Conservation (phyloP, 495 filamentous ascomycete genomes). For the Daldinia loculata region DNA sequence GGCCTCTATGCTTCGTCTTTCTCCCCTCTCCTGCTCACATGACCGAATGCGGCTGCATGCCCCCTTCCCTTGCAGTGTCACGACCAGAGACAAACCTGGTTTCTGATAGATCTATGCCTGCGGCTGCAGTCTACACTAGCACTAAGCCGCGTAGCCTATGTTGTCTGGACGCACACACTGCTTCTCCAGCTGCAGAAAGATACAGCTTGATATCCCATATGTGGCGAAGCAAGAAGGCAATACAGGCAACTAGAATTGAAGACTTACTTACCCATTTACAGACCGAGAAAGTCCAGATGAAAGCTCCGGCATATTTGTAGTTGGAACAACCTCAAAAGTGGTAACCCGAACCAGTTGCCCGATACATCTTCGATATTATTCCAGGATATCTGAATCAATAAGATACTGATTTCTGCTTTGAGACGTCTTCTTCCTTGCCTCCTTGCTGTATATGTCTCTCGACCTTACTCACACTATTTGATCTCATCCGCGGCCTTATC, state of each 20-base stretch:
- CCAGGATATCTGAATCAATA: conserved; percentile 25
- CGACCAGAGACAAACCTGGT: conserved; percentile 44
- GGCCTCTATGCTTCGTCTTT: conserved; percentile 30
- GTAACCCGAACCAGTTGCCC: conserved; percentile 7
- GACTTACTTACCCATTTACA: conserved; percentile 35
- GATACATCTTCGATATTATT: conserved; percentile 32
- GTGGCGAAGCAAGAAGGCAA: conserved; percentile 10
- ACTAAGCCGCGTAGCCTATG: conserved; percentile 13
- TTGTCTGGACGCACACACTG: conserved; percentile 21
- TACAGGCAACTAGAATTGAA: conserved; percentile 26
- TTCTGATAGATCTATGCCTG: conserved; percentile 45
- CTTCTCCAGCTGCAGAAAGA: conserved; percentile 25
- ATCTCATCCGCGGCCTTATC: conserved; percentile 16
- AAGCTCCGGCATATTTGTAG: conserved; percentile 11
- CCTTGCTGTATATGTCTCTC: conserved; percentile 22
- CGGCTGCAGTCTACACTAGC: conserved; percentile 27
- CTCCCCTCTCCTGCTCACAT: conserved; percentile 46
- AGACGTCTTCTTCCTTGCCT: conserved; percentile 11
- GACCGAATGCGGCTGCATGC: conserved; percentile 46
- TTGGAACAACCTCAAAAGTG: conserved; percentile 25
- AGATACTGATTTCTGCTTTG: conserved; percentile 24
- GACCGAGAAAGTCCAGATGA: conserved; percentile 30
- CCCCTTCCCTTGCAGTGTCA: conserved; percentile 38
- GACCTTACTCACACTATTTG: conserved; percentile 17
- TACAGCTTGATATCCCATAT: conserved; percentile 9